Conservation (phyloP, 169 alveolate genomes). For the Plasmodium berghei region DNA sequence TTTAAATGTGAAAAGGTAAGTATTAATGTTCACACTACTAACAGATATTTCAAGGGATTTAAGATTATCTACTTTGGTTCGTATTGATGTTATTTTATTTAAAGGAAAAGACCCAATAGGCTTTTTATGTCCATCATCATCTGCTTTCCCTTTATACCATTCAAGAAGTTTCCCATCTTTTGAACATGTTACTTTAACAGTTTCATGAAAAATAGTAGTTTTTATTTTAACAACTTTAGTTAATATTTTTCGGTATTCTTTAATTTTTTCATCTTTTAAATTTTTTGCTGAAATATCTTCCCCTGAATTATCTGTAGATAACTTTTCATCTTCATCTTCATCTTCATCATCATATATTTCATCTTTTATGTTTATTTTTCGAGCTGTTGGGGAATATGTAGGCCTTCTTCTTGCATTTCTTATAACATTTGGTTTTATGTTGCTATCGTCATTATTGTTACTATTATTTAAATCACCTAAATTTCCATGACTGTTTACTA, state of each 20-base stretch:
- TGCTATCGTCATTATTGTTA: neutral
- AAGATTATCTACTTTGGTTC: conserved; percentile 82
- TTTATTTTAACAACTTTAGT: conserved; percentile 82
- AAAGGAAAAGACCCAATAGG: conserved; percentile 78
- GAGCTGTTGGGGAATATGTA: conserved; percentile 66
- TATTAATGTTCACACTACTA: conserved; percentile 75
- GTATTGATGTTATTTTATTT: conserved; percentile 79
- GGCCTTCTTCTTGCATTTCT: conserved; percentile 72
- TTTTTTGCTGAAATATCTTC: conserved; percentile 80
- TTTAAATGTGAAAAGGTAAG: conserved; percentile 81
- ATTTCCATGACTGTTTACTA: neutral
- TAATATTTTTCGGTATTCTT: conserved; percentile 79
- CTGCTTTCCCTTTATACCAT: conserved; percentile 82
- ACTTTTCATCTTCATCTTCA: conserved; percentile 31
- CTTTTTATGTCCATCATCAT: conserved; percentile 78
- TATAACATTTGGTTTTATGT: conserved; percentile 22
- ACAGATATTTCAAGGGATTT: conserved; percentile 81
- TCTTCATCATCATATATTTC: conserved; percentile 55
- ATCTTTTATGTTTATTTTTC: conserved; percentile 40
- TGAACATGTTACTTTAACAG: conserved; percentile 83
- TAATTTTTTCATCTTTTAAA: conserved; percentile 77
- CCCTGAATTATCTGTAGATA: conserved; percentile 60
- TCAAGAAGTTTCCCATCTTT: conserved; percentile 83
- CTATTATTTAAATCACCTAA: neutral
- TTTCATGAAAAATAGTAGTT: conserved; percentile 82